Evolutionary conservation across 2,329 filamentous ascomycete genomes (phyloP).

Genomic region (Talaromyces amestolkiae): DNA sequence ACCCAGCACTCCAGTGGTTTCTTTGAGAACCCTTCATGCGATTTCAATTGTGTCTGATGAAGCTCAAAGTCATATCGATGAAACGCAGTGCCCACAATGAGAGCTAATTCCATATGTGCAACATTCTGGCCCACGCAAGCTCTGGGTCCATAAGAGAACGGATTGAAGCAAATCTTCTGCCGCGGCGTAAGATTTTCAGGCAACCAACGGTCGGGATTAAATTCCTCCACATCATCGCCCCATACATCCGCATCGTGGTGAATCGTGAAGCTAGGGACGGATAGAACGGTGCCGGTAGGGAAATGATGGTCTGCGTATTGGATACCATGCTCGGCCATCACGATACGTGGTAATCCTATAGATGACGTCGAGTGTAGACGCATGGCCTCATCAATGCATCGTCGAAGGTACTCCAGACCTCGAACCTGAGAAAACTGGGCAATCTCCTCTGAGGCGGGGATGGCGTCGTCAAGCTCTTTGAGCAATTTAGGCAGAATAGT

Average conservation of each 20-base stretch:
- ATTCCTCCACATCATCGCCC: constrained; percentile 42
- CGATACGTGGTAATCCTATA: constrained; percentile 26
- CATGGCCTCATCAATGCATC: constrained; percentile 33
- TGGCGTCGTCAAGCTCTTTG: constrained; percentile 26
- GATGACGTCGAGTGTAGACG: constrained; percentile 32
- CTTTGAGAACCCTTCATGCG: constrained; percentile 27
- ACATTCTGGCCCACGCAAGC: constrained; percentile 46
- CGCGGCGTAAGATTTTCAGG: constrained; percentile 25
- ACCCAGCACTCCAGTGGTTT: constrained; percentile 25
- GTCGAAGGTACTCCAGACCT: constrained; percentile 29
- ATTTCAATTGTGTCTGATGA: constrained; percentile 20
- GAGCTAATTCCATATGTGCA: constrained; percentile 42
- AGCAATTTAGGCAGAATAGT: constrained; percentile 22
- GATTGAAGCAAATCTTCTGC: constrained; percentile 38
- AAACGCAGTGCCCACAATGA: constrained; percentile 35
- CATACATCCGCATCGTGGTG: constrained; percentile 43
- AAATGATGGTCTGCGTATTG: constrained; percentile 23
- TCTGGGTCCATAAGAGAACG: constrained; percentile 43
- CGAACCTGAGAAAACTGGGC: constrained; percentile 25
- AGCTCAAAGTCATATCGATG: constrained; percentile 25
- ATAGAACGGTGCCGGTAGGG: constrained; percentile 35
- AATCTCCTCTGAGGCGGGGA: constrained; percentile 20
- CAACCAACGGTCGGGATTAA: constrained; percentile 39
- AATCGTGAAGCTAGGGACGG: constrained; percentile 42
- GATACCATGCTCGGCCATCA: constrained; percentile 23